Base-by-base conservation (phyloP, 2,329 filamentous ascomycete species). In the Aspergillus terreus region DNA sequence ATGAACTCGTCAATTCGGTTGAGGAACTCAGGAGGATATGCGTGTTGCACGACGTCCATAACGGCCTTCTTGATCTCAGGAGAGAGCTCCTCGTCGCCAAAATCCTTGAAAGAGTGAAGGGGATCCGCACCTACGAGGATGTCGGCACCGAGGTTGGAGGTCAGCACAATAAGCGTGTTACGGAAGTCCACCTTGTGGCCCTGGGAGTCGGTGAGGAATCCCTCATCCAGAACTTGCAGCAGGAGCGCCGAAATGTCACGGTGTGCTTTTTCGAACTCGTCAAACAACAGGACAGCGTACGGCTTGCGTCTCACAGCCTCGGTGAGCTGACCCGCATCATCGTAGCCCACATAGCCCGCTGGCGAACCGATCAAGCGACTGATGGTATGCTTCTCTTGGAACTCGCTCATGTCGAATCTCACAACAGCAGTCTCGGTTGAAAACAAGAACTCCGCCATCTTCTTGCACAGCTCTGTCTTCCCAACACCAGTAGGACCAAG, bases 1-100 rank as follows among this genome's bases (percentile, higher is more conserved):
- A 97, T 96, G 75, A 97, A 96, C 55, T 95, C 92, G 71, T 97
- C 92, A 56, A 97, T 90, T 17, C 94, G 84, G 75, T 99, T 97
- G 58, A 97, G 81, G 78, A 97, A 99, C 69, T 97, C 94, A 3
- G 94, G 94, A 4, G 92, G 85, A 67, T 96, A 86, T 1, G 79
- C 73, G 7, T 78, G 71, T 15, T 86, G 79, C 1, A 97, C 92
- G 14, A 95, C 85, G 63, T 95, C 88, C 85, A 97, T 91, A 49
- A 97, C 92, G 0, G 88, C 85, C 52, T 82, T 78, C 63, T 90
- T 90, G 44, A 92, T 82, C 0, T 83, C 82, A 0, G 84, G 80
- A 14, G 87, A 84, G 51, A 97, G 85, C 30, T 88, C 84, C 38
- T 87, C 85, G 45, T 83, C 79, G 1, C 77, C 65, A 3, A 79